Evolutionary conservation across 208 protist species (phyloP).

Genomic region (Trypanosoma avium): DNA sequence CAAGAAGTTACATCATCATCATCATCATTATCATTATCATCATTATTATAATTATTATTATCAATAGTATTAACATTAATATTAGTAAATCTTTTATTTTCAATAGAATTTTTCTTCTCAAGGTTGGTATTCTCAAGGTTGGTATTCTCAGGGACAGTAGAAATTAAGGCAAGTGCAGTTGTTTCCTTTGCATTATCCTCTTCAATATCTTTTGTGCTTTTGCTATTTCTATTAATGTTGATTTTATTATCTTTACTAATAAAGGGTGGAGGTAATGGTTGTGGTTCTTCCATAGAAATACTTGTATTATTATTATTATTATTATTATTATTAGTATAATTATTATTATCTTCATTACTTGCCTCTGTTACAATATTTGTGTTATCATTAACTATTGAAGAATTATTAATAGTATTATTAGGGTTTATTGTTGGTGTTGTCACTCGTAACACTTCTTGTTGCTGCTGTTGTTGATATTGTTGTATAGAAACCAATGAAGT

Average conservation of each 20-base stretch:
- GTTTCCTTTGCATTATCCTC: too few relatives aligned
- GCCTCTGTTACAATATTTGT: background rate
- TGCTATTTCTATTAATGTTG: background rate
- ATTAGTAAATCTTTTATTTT: too few relatives aligned
- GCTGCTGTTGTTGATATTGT: too few relatives aligned
- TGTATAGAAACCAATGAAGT: too few relatives aligned
- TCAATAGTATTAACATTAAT: too few relatives aligned
- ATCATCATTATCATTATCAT: constrained; percentile 12
- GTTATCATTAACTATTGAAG: background rate
- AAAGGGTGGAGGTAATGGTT: background rate
- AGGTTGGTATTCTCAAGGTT: too few relatives aligned
- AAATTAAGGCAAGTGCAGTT: too few relatives aligned
- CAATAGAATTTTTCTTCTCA: too few relatives aligned
- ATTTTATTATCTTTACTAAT: background rate
- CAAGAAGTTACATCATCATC: constrained; percentile 8
- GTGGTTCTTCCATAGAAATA: background rate
- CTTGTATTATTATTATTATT: background rate
- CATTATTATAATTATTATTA: constrained; percentile 1
- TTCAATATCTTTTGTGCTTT: background rate
- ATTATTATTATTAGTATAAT: background rate
- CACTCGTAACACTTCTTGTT: too few relatives aligned
- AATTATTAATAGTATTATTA: background rate
- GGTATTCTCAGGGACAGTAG: background rate
- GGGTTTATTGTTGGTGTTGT: background rate
- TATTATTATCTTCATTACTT: background rate